Evolutionary conservation across 1,139 yeast species (phyloP).

Genomic region (Scheffersomyces cryptocercus): DNA sequence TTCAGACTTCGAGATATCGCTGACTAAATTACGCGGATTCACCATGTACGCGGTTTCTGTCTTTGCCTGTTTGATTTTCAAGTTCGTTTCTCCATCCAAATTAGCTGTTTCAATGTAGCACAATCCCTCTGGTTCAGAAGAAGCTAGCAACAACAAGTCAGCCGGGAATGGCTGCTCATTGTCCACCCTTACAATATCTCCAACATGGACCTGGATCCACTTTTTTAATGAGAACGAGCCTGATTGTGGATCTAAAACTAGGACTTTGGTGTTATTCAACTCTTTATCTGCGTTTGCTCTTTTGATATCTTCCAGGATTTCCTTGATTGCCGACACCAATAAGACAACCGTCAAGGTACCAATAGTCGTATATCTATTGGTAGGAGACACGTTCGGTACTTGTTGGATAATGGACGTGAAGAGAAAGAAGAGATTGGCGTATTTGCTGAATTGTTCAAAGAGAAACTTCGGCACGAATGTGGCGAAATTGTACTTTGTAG

Average conservation of each 20-base stretch:
- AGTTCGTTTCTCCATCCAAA: slow-evolving; percentile 95
- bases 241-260: slow-evolving; percentile 60
- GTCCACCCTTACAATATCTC: slow-evolving; percentile 82
- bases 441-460: slow-evolving; percentile 95
- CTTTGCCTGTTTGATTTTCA: slow-evolving; percentile 88
- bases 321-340: slow-evolving; percentile 89
- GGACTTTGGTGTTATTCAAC: slow-evolving; percentile 74
- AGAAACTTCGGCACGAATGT: slow-evolving; percentile 93
- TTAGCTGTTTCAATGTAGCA: slow-evolving; percentile 98
- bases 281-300: slow-evolving; percentile 89
- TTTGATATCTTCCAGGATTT: slow-evolving; percentile 85
- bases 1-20: slow-evolving; percentile 34
- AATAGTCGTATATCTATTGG: slow-evolving; percentile 92
- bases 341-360: slow-evolving; percentile 86
- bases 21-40: slow-evolving; percentile 61
- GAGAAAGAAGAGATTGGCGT: slow-evolving; percentile 91
- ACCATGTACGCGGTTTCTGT: slow-evolving; percentile 76
- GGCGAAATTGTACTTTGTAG: slow-evolving; percentile 94
- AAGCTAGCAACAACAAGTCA: slow-evolving; percentile 77
- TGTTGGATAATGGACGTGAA: slow-evolving; percentile 95
- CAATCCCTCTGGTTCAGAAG: slow-evolving; percentile 97
- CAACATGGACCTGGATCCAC: slow-evolving; percentile 91
- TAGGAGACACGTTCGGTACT: slow-evolving; percentile 95
- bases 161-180: slow-evolving; percentile 96
- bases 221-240: slow-evolving; percentile 65